Base-by-base conservation (phyloP, 116 monocot species). In the Papilionanthe hybrid region DNA sequence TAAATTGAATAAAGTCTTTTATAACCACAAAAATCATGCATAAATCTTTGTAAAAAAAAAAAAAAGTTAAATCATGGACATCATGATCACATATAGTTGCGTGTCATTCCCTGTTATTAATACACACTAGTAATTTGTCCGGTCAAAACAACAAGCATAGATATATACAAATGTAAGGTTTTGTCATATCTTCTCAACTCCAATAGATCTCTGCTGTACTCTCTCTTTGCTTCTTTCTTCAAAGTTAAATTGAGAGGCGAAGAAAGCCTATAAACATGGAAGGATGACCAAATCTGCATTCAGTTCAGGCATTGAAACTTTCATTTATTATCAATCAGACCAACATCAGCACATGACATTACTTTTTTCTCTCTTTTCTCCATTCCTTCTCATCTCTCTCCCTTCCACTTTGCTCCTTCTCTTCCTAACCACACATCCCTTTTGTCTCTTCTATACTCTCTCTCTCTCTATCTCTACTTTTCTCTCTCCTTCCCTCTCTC, bases 401-500 rank as follows among this genome's bases (percentile, higher is more conserved):
- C n/a, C 37, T 17, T 30, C 27, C 84, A 71, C 30, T 84, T 79
- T 72, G 72, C 75, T 72, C 55, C 43, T 78, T 83, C 42, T 65
- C 72, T 69, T 78, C 65, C 45, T 49, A 25, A 55, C 45, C 41
- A 25, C 79, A 86, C 83, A 87, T 87, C 78, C 80, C 55, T 83
- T 81, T 78, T 83, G 81, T 87, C 83, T 75, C 77, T 87, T 41
- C 42, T n/a, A 23, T 71, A 11, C 18, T 43, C 25, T 27, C 37
- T 78, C 81, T 75, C 60, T 75, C 22, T 53, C 53, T 53, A 2
- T 53, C 53, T 53, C 53, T 53, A 4, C 15, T 27, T 45, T 48
- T 71, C 72, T 78, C 55, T 76, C 69, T 69, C n/a, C n/a, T n/a
- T n/a, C n/a, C n/a, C 30, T 69, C 10, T 69, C 30, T 69, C 69